Evolutionary conservation across 2,329 filamentous ascomycete species (phyloP).

Genomic region (Epichloe hybrida): DNA sequence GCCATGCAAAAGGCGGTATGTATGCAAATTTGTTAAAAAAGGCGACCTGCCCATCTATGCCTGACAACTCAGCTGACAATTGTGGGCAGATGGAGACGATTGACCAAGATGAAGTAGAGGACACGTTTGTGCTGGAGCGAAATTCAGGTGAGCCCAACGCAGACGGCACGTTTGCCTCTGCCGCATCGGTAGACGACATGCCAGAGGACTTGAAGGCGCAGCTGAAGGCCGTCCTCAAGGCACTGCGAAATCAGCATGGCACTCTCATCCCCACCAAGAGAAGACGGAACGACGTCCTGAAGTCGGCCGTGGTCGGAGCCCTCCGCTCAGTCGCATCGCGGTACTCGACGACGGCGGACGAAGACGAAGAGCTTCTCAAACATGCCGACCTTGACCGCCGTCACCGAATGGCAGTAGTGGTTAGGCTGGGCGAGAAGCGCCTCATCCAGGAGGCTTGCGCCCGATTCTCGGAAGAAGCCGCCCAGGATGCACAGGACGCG

Average conservation of each 20-base stretch:
- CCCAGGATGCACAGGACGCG: constrained; percentile 11
- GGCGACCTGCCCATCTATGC: neutral
- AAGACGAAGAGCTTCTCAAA: constrained; percentile 27
- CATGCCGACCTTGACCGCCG: constrained; percentile 19
- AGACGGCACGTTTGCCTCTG: constrained; percentile 29
- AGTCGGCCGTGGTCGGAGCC: constrained; percentile 25
- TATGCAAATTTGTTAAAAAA: constrained; percentile 6
- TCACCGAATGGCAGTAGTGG: constrained; percentile 47
- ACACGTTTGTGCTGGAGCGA: constrained; percentile 57
- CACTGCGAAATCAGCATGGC: constrained; percentile 29
- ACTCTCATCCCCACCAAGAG: constrained; percentile 33
- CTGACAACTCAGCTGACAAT: constrained; percentile 11
- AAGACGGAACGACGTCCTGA: constrained; percentile 32
- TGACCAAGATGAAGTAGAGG: constrained; percentile 56
- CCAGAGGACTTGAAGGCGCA: constrained; percentile 40
- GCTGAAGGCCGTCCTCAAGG: constrained; percentile 36
- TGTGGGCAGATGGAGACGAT: constrained; percentile 26
- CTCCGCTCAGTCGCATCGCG: constrained; percentile 25
- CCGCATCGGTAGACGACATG: constrained; percentile 26
- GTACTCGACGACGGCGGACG: constrained; percentile 28
- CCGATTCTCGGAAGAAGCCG: constrained; percentile 14
- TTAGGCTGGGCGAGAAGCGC: constrained; percentile 60
- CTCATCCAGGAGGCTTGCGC: constrained; percentile 42
- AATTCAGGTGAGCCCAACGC: constrained; percentile 37
- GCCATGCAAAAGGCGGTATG: constrained; percentile 31